Evolutionary conservation across 2,329 filamentous ascomycete genomes (phyloP), one percentile per base, ranked within the genome.

Genomic region (Blumeria hordei): DNA sequence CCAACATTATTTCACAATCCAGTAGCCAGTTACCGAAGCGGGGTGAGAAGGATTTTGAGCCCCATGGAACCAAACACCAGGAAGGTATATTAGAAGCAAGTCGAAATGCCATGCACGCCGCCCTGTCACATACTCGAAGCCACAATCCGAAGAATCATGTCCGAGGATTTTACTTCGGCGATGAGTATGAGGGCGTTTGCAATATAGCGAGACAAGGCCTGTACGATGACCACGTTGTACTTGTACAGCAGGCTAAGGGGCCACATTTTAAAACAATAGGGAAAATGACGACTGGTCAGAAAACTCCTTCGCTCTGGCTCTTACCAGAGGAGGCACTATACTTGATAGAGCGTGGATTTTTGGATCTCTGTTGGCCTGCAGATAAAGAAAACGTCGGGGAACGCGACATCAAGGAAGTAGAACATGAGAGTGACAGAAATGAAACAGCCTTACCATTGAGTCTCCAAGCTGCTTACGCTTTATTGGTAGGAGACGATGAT

Each of bases 41-140:
- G 59, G 92, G 92, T 58, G 88, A 94, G 67, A 98, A 98, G 68
- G 92, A 98, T 70, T 98, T 95, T 67, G 92, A 96, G 69, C 81
- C 85, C 33, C 88, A 96, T 68, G 85, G 85, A 51, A 96, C 92
- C 2, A 76, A 78, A 35, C 78, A 85, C 35, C 92, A 98, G 68
- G 79, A 82, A 60, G 74, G 76, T 56, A 77, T 82, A 8, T 79
- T 98, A 54, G 83, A 87, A 63, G 77, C 84, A 50, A 94, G 87
- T 58, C 80, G 90, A 55, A 74, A 76, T 61, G 90, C 88, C 18
- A 92, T 98, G 83, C 85, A 94, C 67, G 81, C 87, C 62, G 88
- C 90, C 2, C 74, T 96, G 55, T 75, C 79, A 54, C 83, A 83
- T 66, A 83, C 84, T 52, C 78, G 90, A 53, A 72, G 83, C 33